phyloP scores from a whole-genome alignment of 148 eudicot species.

The Cornus suecica region DNA sequence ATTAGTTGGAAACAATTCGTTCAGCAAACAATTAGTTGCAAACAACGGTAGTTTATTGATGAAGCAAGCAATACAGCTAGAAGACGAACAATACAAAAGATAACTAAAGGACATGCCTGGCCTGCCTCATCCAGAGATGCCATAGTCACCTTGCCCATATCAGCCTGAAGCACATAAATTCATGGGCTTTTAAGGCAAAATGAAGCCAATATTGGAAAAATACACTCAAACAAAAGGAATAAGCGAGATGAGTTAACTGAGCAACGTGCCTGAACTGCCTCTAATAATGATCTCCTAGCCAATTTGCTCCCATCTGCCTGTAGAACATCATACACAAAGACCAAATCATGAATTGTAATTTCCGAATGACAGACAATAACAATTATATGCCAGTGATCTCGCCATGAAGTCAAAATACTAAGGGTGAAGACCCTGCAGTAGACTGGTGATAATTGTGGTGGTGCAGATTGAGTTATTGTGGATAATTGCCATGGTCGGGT shows the following conservation, averaged over 20 bases:
- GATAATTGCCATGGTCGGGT: too few species aligned
- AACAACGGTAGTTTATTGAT: not conserved
- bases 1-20: constrained; percentile 2
- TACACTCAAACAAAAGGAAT: not conserved
- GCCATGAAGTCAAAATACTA: too few species aligned
- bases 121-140: constrained; percentile 23
- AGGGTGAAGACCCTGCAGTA: too few species aligned
- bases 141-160: constrained; percentile 19
- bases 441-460: too few species aligned
- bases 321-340: constrained; percentile 5
- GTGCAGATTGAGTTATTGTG: too few species aligned
- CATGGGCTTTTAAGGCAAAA: not conserved
- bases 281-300: constrained; percentile 34
- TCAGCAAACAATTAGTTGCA: not conserved
- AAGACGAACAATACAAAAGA: not conserved
- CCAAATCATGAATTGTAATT: not conserved
- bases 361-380: not conserved
- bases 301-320: constrained; percentile 35
- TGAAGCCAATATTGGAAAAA: not conserved
- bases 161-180: constrained; percentile 24
- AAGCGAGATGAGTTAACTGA: not conserved
- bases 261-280: constrained; percentile 40
- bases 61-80: not conserved
- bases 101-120: constrained; percentile 19
- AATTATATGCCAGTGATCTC: not conserved